These are phyloP conservation scores for Cystobasidium ongulense DNA, from an alignment of 768 basidiomycete species.

Conservation along the genomic window DNA sequence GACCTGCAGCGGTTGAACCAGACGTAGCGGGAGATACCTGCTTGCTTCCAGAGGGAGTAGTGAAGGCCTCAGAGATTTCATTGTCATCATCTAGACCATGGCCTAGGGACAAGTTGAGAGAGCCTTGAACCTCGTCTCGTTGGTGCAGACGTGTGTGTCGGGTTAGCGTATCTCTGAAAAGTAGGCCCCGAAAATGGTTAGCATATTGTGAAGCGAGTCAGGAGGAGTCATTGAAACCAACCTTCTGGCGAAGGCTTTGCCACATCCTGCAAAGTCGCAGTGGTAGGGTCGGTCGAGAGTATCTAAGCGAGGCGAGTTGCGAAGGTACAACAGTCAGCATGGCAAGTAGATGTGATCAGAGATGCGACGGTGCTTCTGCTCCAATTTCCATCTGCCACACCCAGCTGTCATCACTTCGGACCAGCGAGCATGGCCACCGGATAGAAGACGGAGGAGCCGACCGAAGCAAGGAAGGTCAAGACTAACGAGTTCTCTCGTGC, in stretches of 20 bases:
- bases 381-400: no score
- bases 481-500: conserved; percentile 40
- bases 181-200: no score
- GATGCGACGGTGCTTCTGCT: no score
- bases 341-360: not conserved
- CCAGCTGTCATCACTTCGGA: no score
- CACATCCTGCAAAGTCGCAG: conserved; percentile 36
- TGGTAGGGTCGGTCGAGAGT: conserved; percentile 40
- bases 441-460: no score
- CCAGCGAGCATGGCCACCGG: no score
- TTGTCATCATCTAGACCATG: not conserved
- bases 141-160: conserved; percentile 39
- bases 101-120: not conserved
- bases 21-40: not conserved
- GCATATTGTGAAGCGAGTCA: no score
- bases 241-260: conserved; percentile 42
- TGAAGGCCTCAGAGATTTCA: not conserved
- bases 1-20: not conserved
- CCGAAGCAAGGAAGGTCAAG: not conserved
- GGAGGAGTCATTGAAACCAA: conserved; percentile 19
- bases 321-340: not conserved
- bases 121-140: conserved; percentile 32
- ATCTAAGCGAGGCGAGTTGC: conserved; percentile 25
- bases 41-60: not conserved
- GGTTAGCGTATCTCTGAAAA: conserved; percentile 42